Evolutionary conservation across 2,329 filamentous ascomycete species (phyloP), one percentile per base, ranked within the genome.

Genomic region (Xylariales sp.): DNA sequence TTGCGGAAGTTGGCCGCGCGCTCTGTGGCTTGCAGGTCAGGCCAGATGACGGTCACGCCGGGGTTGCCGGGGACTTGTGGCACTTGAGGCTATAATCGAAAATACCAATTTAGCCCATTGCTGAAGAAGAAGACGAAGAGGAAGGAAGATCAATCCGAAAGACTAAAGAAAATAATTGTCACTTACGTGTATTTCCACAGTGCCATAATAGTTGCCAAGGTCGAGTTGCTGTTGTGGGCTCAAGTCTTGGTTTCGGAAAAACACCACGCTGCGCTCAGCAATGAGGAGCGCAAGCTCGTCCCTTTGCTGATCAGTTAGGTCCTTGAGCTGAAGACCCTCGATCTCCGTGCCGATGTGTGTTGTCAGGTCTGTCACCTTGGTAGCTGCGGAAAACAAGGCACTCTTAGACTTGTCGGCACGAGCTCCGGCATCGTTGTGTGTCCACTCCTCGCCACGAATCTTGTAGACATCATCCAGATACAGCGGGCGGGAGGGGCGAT

Each of bases 21-120:
- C 54, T 87, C 83, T 0, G 75, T 80, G 1, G 79, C 81, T 53
- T 72, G 67, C 1, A 87, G 69, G 23, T 74, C 81, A 0, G 83
- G 83, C 83, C 83, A 87, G 33, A 87, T 81, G 5, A 86, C 78
- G 0, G 71, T 76, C 2, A 80, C 77, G 1, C 82, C 83, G 0
- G 69, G 66, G 0, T 85, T 63, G 2, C 82, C 83, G 0, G 83
- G 83, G 0, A 87, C 82, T 30, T 85, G 78, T 0, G 83, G 75
- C 0, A 77, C 79, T 74, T 87, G 83, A 0, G 83, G 83, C 77
- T 85, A 29, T 4, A 5, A 7, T 15, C 23, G 8, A 13, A 25
- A 14, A 13, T 36, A 3, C 3, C 16, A 18, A 42, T 13, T 5
- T 5, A 24, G n/a, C n/a, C n/a, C n/a, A n/a, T n/a, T n/a, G n/a